Evolutionary conservation across 805 yeast species (phyloP).

Genomic region (Candida methanosorbosa): DNA sequence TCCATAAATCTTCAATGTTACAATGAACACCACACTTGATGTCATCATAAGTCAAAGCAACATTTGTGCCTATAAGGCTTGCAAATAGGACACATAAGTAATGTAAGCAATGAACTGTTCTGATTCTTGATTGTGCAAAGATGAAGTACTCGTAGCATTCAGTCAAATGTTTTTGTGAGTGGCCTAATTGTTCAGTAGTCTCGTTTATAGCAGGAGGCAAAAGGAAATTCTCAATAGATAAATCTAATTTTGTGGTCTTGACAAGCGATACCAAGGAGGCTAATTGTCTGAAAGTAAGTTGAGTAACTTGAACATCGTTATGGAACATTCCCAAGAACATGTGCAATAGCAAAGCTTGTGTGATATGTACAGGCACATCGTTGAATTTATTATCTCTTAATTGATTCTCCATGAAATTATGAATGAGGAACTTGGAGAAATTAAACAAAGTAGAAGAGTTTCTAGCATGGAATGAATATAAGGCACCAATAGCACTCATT

Average conservation of each 20-base stretch:
- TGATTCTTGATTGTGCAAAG: slow-evolving; percentile 44
- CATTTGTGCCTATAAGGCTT: slow-evolving; percentile 31
- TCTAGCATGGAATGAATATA: slow-evolving; percentile 71
- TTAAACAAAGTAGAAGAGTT: slow-evolving; percentile 67
- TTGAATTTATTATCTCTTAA: slow-evolving; percentile 36
- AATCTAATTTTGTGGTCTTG: slow-evolving; percentile 41
- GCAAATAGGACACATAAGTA: slow-evolving; percentile 40
- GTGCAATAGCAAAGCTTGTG: slow-evolving; percentile 47
- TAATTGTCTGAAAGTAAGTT: slow-evolving; percentile 42
- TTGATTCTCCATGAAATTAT: slow-evolving; percentile 52
- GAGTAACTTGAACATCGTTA: slow-evolving; percentile 41
- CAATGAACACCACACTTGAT: slow-evolving; percentile 62
- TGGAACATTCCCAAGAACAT: slow-evolving; percentile 49
- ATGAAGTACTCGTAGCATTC: slow-evolving; percentile 42
- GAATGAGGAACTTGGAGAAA: slow-evolving; percentile 57
- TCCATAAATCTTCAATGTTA: slow-evolving; percentile 51
- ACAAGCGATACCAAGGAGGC: slow-evolving; percentile 46
- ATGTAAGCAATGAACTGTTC: slow-evolving; percentile 44
- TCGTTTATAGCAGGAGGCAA: slow-evolving; percentile 30
- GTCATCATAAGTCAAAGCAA: slow-evolving; percentile 32
- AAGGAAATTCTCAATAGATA: slow-evolving; percentile 37
- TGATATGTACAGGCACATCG: slow-evolving; percentile 47
- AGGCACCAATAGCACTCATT: slow-evolving; percentile 84
- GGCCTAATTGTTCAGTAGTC: slow-evolving; percentile 4
- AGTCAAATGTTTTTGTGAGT: slow-evolving; percentile 19